Conservation (phyloP, 2,329 filamentous ascomycete genomes). For the Nothomitra cinnamomea region DNA sequence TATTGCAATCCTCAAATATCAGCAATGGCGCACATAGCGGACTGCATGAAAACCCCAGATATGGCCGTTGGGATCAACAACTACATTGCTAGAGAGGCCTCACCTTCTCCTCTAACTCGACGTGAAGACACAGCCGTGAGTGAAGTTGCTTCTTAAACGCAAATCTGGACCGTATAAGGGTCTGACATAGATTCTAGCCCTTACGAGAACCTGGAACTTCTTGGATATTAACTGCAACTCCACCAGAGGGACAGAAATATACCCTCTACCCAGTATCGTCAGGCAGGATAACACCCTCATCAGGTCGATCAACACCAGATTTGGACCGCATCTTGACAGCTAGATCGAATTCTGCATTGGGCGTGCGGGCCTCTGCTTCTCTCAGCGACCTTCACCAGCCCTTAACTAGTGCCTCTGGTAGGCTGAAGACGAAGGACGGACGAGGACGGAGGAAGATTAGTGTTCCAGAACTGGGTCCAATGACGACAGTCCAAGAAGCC, state of each 20-base stretch:
- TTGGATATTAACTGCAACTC: neutral
- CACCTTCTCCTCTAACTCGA: slow-evolving; percentile 33
- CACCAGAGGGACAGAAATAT: neutral
- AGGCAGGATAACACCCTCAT: neutral
- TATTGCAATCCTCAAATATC: neutral
- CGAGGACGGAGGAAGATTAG: slow-evolving; percentile 44
- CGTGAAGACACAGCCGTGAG: slow-evolving; percentile 18
- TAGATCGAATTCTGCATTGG: neutral
- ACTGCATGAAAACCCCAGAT: slow-evolving; percentile 35
- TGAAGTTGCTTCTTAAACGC: slow-evolving; percentile 18
- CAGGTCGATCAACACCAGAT: neutral
- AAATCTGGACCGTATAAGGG: too few relatives aligned
- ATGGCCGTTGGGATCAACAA: slow-evolving; percentile 42
- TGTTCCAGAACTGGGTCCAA: slow-evolving; percentile 46
- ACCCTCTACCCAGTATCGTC: neutral
- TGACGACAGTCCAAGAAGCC: slow-evolving; percentile 51
- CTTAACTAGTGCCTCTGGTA: slow-evolving; percentile 27
- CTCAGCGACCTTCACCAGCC: slow-evolving; percentile 21
- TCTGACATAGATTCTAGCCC: neutral
- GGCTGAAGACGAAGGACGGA: slow-evolving; percentile 39
- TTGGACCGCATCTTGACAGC: neutral
- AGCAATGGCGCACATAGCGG: slow-evolving; percentile 45
- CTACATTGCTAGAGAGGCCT: slow-evolving; percentile 34
- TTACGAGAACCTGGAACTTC: neutral
- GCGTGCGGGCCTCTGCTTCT: slow-evolving; percentile 10